A percentile compares a stretch with the other conserved stretches of the same genome.
Evolutionary conservation across 2,329 filamentous ascomycete genomes (phyloP).

Genomic region (Pseudocercospora musae): DNA sequence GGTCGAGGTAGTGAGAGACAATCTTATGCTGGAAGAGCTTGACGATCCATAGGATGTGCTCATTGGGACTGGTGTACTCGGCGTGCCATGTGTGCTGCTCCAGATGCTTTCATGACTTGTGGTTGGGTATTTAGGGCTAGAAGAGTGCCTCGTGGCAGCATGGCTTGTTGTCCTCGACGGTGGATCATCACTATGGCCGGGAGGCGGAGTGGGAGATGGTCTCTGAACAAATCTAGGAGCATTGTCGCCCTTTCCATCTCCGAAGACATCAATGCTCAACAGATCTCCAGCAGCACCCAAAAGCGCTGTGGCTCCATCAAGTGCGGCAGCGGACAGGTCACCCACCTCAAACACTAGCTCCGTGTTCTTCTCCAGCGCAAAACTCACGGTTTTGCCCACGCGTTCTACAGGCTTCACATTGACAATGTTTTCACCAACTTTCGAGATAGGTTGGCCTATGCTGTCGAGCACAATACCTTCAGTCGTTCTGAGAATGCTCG

Average conservation of each 20-base stretch:
- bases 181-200: background rate
- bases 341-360: background rate
- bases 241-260: background rate
- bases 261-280: background rate
- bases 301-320: background rate
- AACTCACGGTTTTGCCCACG: background rate
- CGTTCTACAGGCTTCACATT: background rate
- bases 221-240: background rate
- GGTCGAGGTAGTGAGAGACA: no score
- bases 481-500: background rate
- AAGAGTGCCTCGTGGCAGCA: background rate
- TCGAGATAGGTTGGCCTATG: background rate
- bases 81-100: no score
- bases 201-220: background rate
- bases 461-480: background rate
- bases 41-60: no score
- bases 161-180: background rate
- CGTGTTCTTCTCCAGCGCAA: background rate
- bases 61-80: no score
- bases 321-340: background rate
- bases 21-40: no score
- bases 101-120: background rate
- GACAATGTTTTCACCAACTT: background rate
- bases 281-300: background rate
- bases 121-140: background rate